These are phyloP conservation scores for Cornus florida DNA, from an alignment of 148 eudicot genomes.

Conservation along the genomic window DNA sequence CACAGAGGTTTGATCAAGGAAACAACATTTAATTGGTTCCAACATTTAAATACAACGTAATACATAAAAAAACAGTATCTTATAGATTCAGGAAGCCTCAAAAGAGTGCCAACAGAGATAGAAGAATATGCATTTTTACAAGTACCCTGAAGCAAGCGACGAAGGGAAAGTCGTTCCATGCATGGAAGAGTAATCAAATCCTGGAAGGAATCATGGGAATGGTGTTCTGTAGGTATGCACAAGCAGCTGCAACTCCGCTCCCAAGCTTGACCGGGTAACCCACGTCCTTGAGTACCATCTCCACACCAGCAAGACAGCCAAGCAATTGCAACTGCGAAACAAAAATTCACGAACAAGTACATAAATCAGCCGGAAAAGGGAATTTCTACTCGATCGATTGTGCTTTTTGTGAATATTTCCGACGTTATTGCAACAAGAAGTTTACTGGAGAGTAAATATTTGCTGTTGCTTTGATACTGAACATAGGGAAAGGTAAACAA, in stretches of 20 bases:
- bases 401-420: not conserved
- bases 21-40: not conserved
- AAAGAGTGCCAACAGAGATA: constrained; percentile 11
- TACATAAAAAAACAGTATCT: not conserved
- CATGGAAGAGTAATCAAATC: constrained; percentile 49
- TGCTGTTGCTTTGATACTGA: too few relatives aligned
- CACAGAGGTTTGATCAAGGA: too few relatives aligned
- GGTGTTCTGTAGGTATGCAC: constrained; percentile 71
- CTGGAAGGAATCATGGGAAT: constrained; percentile 88
- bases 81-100: not conserved
- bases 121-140: constrained; percentile 7
- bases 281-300: constrained; percentile 96
- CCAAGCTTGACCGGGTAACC: constrained; percentile 96
- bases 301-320: constrained; percentile 97
- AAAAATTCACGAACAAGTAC: not conserved
- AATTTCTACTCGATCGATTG: not conserved
- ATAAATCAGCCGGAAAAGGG: not conserved
- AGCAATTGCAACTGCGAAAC: constrained; percentile 78
- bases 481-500: not conserved
- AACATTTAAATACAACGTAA: not conserved
- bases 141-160: constrained; percentile 9
- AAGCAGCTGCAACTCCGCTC: constrained; percentile 88
- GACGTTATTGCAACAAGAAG: not conserved
- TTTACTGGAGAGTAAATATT: too few relatives aligned
- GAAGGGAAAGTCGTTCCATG: constrained; percentile 7